Percentiles rank a stretch among this genome's conserved stretches.
Evolutionary conservation across 805 yeast species (phyloP).

Genomic region (Schwanniomyces yamadae): DNA sequence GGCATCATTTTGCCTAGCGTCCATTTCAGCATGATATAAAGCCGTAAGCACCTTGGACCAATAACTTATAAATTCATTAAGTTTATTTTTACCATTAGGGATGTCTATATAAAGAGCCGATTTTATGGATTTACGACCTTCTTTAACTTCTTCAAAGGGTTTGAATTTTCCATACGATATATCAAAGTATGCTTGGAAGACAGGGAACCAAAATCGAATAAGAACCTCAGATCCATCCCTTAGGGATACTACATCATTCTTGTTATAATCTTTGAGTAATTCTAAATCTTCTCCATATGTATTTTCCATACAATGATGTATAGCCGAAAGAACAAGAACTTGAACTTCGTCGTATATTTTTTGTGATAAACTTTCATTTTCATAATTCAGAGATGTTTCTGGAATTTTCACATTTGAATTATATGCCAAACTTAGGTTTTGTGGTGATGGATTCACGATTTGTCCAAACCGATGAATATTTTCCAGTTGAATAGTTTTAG

Average conservation of each 20-base stretch:
- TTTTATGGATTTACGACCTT: conserved; percentile 13
- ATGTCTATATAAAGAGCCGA: conserved; percentile 15
- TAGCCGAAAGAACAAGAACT: conserved; percentile 41
- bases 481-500: conserved; percentile 39
- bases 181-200: conserved; percentile 51
- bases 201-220: conserved; percentile 52
- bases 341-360: conserved; percentile 32
- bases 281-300: conserved; percentile 60
- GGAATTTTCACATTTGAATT: not conserved
- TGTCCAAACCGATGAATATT: conserved; percentile 16
- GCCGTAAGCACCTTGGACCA: conserved; percentile 50
- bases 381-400: no score
- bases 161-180: conserved; percentile 7
- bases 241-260: conserved; percentile 32
- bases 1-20: conserved; percentile 24
- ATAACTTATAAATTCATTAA: conserved; percentile 36
- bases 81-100: conserved; percentile 28
- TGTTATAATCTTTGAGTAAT: conserved; percentile 47
- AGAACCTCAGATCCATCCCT: conserved; percentile 43
- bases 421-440: no score
- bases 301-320: conserved; percentile 50
- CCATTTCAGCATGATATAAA: conserved; percentile 38
- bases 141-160: conserved; percentile 19
- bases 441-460: not conserved
- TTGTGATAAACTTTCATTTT: no score